Base-by-base conservation (phyloP, 179 eudicot species). In the Patellifolia procumbens region DNA sequence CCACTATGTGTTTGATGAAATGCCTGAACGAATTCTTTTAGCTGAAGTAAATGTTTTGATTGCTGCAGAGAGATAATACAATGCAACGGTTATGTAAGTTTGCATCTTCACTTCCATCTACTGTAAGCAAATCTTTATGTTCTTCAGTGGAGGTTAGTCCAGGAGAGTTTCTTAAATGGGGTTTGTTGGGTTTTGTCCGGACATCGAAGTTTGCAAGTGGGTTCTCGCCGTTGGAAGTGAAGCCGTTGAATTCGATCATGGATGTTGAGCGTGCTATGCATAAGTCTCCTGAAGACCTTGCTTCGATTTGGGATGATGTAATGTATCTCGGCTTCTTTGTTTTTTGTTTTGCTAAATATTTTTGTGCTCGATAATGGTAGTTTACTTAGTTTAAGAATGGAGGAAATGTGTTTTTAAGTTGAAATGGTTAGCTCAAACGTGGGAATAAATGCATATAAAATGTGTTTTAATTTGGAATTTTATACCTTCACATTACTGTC, bases 281-380 rank as follows among this genome's bases (percentile, higher is more conserved):
- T 76, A 85, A 83, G 82, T 83, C 96, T 13, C 80, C 91, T 34
- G 93, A 94, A 76, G 97, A 91, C 17, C 91, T 94, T 62, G 85
- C 91, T 80, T 78, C 83, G 19, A 83, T 87, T 71, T 94, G 97
- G 97, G 97, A 94, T 84, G 98, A 94, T 87, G 98, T 92, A 91
- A 87, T 64, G 37, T 32, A 6, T 28, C 46, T 46, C 3, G 2
- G 13, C 53, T 68, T 67, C 12, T 10, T 37, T 39, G 39, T 70
- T 48, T 22, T 1, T 29, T 55, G 31, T 63, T 29, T n/a, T 43
- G 5, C 0, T 15, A 7, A 19, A 2, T 60, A 26, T 51, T 37
- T 59, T 72, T 19, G 13, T 65, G n/a, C n/a, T n/a, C n/a, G n/a
- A n/a, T 11, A 6, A 59, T 62, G 42, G 31, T 52, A 22, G 20